Evolutionary conservation across 2,329 filamentous ascomycete genomes (phyloP), one percentile per base, ranked within the genome.

Genomic region (Ustulina deusta): DNA sequence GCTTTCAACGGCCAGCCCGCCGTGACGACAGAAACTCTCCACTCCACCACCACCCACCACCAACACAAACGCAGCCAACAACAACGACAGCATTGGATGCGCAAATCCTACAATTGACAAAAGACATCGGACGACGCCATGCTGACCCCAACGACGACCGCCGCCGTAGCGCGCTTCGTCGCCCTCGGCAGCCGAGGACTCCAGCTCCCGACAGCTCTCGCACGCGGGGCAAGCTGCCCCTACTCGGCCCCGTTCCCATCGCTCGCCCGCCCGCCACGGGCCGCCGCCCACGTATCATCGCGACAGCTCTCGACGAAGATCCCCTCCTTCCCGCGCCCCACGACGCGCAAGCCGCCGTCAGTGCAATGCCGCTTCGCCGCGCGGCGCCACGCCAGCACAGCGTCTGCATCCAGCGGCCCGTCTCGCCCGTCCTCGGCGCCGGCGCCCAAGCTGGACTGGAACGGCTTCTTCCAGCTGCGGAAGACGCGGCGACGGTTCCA

Each of bases 391-490:
- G 75, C 68, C 48, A 70, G 62, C 62, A 70, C 67, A 51, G 51
- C 57, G 42, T 57, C 66, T 4, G 29, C 72, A 3, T 32, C 62
- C 58, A 74, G 73, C 27, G 29, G 15, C 34, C 2, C 55, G 17
- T 44, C 34, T 6, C 6, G 6, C 6, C 71, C 79, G 11, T 66
- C 80, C 59, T 73, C 60, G 2, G 2, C 51, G 1, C 3, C 59
- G 7, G 22, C 27, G 10, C 49, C 57, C 6, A 65, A 57, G n/a
- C 87, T 94, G 48, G 88, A 93, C 81, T 98, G 95, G 95, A 91
- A 97, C 83, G 90, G 89, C 60, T 98, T 97, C 85, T 97, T 98
- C 85, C 89, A 89, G 78, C 90, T 98, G 68, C 93, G 95, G 76
- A 92, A 93, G 75, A 91, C 90, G 68, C 92, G 95, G 63, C 91